These are phyloP conservation scores for Prunus yedoensis DNA, from an alignment of 331 rosid species.

Conservation along the genomic window DNA sequence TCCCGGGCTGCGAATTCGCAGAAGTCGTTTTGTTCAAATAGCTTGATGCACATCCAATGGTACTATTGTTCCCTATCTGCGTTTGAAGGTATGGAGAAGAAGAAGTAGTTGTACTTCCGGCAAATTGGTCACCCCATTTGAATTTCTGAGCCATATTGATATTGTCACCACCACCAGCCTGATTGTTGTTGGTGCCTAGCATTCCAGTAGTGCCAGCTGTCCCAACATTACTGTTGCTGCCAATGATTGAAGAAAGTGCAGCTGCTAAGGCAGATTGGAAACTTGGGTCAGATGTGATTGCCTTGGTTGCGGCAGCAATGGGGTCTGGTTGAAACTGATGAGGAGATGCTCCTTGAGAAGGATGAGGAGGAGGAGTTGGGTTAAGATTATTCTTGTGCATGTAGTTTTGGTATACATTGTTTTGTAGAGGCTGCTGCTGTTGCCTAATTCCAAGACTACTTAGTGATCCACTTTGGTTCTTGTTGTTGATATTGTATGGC, in stretches of 20 bases:
- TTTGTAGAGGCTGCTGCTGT: constrained; percentile 24
- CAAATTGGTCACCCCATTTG: constrained; percentile 45
- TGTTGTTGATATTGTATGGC: constrained; percentile 20
- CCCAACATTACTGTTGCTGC: constrained; percentile 20
- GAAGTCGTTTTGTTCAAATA: constrained; percentile 45
- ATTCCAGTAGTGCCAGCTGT: constrained; percentile 18
- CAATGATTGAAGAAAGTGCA: constrained; percentile 70
- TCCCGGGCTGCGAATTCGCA: constrained; percentile 34
- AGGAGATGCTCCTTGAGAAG: neutral
- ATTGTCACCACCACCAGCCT: constrained; percentile 31
- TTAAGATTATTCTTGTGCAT: constrained; percentile 35
- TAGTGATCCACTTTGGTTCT: constrained; percentile 34
- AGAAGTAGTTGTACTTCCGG: constrained; percentile 25
- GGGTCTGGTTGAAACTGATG: constrained; percentile 39
- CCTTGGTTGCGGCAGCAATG: constrained; percentile 90
- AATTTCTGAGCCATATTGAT: constrained; percentile 25
- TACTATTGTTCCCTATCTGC: constrained; percentile 28
- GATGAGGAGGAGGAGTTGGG: constrained; percentile 1
- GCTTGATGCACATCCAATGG: constrained; percentile 53
- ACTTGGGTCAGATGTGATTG: constrained; percentile 73
- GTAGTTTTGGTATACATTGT: constrained; percentile 39
- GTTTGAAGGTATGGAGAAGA: constrained; percentile 24
- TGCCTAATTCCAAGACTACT: constrained; percentile 44
- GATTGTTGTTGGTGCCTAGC: constrained; percentile 11
- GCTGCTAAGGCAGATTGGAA: constrained; percentile 87